Evolutionary conservation across 163 green algal genomes (phyloP), one percentile per base, ranked within the genome.

Genomic region (Scenedesmus sp.): DNA sequence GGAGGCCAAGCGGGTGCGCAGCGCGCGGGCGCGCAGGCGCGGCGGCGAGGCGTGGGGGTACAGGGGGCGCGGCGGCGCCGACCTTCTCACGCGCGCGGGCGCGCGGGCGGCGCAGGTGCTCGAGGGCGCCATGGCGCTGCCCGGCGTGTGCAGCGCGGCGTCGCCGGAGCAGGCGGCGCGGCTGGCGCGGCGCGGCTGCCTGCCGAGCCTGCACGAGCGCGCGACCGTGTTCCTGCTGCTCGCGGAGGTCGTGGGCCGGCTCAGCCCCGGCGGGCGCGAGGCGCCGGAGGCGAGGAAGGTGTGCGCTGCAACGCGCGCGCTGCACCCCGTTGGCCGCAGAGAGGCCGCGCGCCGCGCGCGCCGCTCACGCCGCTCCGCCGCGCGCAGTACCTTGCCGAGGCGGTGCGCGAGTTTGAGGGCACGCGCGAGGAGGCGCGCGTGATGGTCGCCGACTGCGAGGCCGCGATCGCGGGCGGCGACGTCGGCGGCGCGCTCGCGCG

Each of bases 361-460:
- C n/a, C n/a, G n/a, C n/a, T n/a, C n/a, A n/a, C n/a, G n/a, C 26
- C 31, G 64, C 26, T 6, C 18, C n/a, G 14, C 9, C 39, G 20
- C 42, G 0, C 80, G 76, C 82, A 92, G 87, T 85, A 92, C 66
- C 88, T 95, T 22, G 64, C 87, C 51, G 91, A 94, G 58, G 91
- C 91, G 13, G 82, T 92, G n/a, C 82, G 85, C 31, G 85, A 94
- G 83, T 95, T 95, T 73, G 78, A 82, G 47, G 89, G 88, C 50
- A 92, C 85, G 0, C 64, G 77, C 34, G 88, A 94, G 82, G 85
- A 92, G 80, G 84, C 87, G 20, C 82, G 84, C 26, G 87, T 95
- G 31, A 89, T 84, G 36, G 77, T 96, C 26, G 88, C 88, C 33
- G 89, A 94, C 72, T 88, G 82, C 60, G 83, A 94, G 64, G 74